These are phyloP conservation scores for Fennellomyces sp. DNA, from an alignment of 371 early-diverging fungal species.

Conservation along the genomic window DNA sequence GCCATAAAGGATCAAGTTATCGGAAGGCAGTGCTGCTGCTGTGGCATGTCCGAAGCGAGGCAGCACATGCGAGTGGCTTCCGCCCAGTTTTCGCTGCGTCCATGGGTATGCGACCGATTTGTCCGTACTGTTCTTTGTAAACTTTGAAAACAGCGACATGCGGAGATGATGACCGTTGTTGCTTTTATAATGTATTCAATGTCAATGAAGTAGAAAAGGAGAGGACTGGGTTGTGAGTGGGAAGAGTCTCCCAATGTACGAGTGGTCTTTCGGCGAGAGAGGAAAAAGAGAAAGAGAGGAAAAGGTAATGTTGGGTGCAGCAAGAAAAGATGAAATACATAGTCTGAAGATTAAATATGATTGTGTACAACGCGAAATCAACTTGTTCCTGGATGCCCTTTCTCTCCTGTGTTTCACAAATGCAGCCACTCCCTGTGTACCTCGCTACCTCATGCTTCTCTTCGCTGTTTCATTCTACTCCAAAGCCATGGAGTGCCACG, in stretches of 20 bases:
- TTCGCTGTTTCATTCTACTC: not conserved
- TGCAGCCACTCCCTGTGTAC: slow-evolving; percentile 4
- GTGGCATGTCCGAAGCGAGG: slow-evolving; percentile 65
- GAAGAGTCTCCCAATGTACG: not conserved
- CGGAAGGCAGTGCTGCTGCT: slow-evolving; percentile 39
- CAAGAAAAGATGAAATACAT: too few relatives aligned
- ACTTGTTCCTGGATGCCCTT: too few relatives aligned
- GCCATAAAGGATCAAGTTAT: slow-evolving; percentile 59
- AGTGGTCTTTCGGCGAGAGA: not conserved
- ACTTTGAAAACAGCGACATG: slow-evolving; percentile 52
- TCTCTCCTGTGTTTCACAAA: slow-evolving; percentile 1
- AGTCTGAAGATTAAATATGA: too few relatives aligned
- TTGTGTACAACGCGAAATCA: not conserved
- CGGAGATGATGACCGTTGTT: slow-evolving; percentile 4
- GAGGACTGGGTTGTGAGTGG: not conserved
- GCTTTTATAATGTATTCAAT: not conserved
- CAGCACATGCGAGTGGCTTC: slow-evolving; percentile 30
- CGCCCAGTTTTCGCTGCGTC: slow-evolving; percentile 47
- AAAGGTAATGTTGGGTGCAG: too few relatives aligned
- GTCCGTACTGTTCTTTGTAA: slow-evolving; percentile 38
- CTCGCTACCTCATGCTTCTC: not conserved
- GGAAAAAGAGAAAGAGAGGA: not conserved
- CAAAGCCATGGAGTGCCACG: not conserved
- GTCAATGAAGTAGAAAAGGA: not conserved
- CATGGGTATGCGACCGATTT: slow-evolving; percentile 35